Percentiles rank a stretch among this genome's conserved stretches.
Conservation (phyloP, 1,139 yeast genomes). For the Candida tetrigidarum region DNA sequence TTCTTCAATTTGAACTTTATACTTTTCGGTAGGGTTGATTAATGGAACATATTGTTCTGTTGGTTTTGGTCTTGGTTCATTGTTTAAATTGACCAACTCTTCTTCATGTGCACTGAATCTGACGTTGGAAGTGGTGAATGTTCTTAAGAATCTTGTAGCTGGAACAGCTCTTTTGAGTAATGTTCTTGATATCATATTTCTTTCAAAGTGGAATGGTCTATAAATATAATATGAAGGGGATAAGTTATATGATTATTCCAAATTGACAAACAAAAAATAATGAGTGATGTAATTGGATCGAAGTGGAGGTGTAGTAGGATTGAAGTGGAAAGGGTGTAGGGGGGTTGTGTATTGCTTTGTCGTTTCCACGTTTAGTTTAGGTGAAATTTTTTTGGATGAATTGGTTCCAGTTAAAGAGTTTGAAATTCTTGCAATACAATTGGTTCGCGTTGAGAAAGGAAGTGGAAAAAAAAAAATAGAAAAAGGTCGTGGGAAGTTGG, state of each 20-base stretch:
- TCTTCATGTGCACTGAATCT: constrained; percentile 23
- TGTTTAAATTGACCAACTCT: constrained; percentile 40
- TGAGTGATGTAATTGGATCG: too few relatives aligned
- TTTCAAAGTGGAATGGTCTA: neutral
- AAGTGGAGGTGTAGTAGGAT: neutral
- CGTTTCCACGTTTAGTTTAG: neutral
- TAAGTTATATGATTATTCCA: constrained; percentile 1
- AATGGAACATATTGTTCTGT: constrained; percentile 53
- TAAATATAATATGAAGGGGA: neutral
- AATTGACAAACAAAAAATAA: too few relatives aligned
- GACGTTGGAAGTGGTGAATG: constrained; percentile 15
- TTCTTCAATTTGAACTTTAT: constrained; percentile 69
- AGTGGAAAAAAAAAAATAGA: neutral
- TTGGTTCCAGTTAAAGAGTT: neutral
- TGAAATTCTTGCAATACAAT: constrained; percentile 9
- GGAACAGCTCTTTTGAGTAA: constrained; percentile 8
- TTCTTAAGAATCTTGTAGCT: constrained; percentile 11
- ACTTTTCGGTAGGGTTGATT: constrained; percentile 80
- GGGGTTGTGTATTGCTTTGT: too few relatives aligned
- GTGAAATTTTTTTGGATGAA: constrained; percentile 5
- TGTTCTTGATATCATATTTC: constrained; percentile 10
- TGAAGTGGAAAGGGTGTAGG: neutral
- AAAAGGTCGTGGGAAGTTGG: constrained; percentile 1
- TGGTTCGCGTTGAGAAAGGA: neutral
- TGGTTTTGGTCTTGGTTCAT: constrained; percentile 45